Evolutionary conservation across 2,329 filamentous ascomycete genomes (phyloP), one percentile per base, ranked within the genome.

Genomic region (Leptodontidium sp.): DNA sequence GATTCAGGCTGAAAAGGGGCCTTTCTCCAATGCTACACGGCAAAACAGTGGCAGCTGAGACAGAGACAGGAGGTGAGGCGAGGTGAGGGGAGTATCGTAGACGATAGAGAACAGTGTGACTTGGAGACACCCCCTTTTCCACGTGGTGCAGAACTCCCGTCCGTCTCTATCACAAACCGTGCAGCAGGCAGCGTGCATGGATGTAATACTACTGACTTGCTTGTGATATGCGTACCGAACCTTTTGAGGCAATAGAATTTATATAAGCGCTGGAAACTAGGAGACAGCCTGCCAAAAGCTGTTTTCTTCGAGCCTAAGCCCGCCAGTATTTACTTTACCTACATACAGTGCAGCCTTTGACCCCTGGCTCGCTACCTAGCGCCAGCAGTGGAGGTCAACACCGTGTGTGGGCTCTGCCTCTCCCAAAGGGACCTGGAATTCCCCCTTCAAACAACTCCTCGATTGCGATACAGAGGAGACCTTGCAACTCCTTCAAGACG

Each of bases 281-380:
- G 26, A 32, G 43, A 50, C 59, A 24, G 43, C 47, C 29, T 64
- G 35, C 35, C n/a, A 17, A 24, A 29, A 35, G 40, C 26, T 58
- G 63, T 49, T n/a, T 35, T 49, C 26, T 38, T 49, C 52, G 49
- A 32, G 52, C 49, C 47, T 45, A 49, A 45, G 24, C n/a, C 21
- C 6, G 57, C 50, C 24, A 24, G 35, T 65, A 21, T 52, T 49
- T 62, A 62, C 21, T 21, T 21, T 21, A 21, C 21, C 21, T 21
- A 21, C 21, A 21, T 21, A 21, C 21, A 21, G 21, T 21, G 21
- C 50, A 32, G 40, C 24, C 40, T 15, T 35, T 26, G 15, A 64
- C 49, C 63, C 52, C 52, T 65, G 63, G 43, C 59, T 52, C 47
- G 26, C 59, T 62, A 64, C 53, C 53, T 58, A 58, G 57, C 38